These are phyloP conservation scores for Blastobotrys apis DNA, from an alignment of 1,139 yeast species.

Conservation along the genomic window DNA sequence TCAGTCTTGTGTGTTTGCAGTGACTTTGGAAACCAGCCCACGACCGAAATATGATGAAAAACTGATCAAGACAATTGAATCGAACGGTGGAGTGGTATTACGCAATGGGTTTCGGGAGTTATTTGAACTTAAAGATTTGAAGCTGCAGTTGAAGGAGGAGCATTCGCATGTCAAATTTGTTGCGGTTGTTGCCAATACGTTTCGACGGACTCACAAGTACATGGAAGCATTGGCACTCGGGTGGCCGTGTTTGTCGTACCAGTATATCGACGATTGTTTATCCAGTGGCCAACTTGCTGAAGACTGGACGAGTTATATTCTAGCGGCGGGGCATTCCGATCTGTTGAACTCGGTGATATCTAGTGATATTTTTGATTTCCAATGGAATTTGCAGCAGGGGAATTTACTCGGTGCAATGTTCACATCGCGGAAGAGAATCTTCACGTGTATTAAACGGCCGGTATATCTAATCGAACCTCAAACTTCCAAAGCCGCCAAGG, in stretches of 20 bases:
- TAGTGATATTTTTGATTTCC: background rate
- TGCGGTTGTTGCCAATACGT: slow-evolving; percentile 57
- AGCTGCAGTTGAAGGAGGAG: slow-evolving; percentile 1
- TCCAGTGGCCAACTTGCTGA: slow-evolving; percentile 29
- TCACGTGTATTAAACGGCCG: background rate
- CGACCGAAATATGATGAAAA: slow-evolving; percentile 33
- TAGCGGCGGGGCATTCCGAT: slow-evolving; percentile 68
- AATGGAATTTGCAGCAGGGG: background rate
- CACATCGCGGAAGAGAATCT: background rate
- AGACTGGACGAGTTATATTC: slow-evolving; percentile 52
- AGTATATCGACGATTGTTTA: slow-evolving; percentile 55
- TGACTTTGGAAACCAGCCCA: slow-evolving; percentile 36
- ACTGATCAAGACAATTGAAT: slow-evolving; percentile 38
- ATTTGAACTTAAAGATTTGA: slow-evolving; percentile 21
- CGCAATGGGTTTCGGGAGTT: slow-evolving; percentile 45
- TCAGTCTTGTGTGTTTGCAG: slow-evolving; percentile 41
- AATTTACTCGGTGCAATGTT: background rate
- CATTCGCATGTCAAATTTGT: slow-evolving; percentile 42
- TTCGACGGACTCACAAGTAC: slow-evolving; percentile 67
- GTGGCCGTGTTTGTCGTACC: slow-evolving; percentile 76
- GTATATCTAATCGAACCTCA: slow-evolving; percentile 5
- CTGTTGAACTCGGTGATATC: slow-evolving; percentile 26
- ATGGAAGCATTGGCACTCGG: slow-evolving; percentile 82
- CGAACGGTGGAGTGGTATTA: slow-evolving; percentile 52
- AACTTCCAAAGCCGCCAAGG: background rate